phyloP scores from a whole-genome alignment of 2,329 filamentous ascomycete species.

The Ophiostoma sp. region DNA sequence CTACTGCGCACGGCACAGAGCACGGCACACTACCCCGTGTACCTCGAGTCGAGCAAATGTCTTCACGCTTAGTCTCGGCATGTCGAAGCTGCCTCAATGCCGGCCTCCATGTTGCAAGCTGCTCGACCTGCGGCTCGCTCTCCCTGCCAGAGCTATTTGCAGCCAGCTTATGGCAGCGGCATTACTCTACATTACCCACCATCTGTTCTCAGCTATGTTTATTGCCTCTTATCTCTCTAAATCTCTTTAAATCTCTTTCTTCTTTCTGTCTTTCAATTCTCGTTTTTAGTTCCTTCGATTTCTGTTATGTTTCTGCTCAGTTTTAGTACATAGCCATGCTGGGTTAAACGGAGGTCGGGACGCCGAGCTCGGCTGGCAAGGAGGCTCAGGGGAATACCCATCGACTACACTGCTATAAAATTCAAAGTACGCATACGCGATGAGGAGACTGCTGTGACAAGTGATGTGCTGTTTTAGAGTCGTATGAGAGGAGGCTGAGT shows the following conservation, averaged over 20 bases:
- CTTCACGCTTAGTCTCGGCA: not conserved
- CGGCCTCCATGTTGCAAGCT: not conserved
- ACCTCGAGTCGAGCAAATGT: not conserved
- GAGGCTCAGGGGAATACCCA: slow-evolving; percentile 8
- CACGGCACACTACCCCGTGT: not conserved
- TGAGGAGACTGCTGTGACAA: not conserved
- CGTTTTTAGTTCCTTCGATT: not conserved
- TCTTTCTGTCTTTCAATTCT: not conserved
- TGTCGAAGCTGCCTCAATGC: not conserved
- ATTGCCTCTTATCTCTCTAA: not conserved
- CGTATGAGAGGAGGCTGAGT: too few relatives aligned
- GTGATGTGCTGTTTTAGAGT: too few relatives aligned
- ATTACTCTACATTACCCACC: not conserved
- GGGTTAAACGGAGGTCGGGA: not conserved
- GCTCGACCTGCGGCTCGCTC: not conserved
- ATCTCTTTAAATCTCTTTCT: not conserved
- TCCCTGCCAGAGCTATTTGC: not conserved
- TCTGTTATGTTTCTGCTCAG: not conserved
- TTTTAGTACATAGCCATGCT: slow-evolving; percentile 7
- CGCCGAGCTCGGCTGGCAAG: slow-evolving; percentile 1
- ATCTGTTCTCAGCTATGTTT: slow-evolving; percentile 5
- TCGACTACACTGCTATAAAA: not conserved
- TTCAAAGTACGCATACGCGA: not conserved
- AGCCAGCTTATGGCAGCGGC: not conserved
- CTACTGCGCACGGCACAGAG: not conserved